Evolutionary conservation across 2,329 filamentous ascomycete species (phyloP).

Genomic region (Whalleya microplaca): DNA sequence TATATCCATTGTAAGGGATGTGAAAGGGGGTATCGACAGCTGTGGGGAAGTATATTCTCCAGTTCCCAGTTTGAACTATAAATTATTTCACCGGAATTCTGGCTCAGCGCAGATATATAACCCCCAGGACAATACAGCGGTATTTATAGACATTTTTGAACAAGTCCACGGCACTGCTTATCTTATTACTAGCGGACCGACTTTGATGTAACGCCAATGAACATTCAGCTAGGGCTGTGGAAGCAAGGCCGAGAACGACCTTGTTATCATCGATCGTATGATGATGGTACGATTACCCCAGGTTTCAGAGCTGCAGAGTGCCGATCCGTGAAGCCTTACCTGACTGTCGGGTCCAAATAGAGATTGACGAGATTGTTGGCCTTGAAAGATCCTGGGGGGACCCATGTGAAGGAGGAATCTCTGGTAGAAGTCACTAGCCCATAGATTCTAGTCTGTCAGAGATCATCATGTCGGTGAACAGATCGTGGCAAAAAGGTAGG

Average conservation of each 20-base stretch:
- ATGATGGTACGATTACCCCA: conserved; percentile 19
- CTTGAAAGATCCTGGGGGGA: conserved; percentile 13
- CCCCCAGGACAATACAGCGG: too few species aligned
- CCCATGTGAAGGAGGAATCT: neutral
- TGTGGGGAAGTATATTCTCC: too few species aligned
- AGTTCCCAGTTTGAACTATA: too few species aligned
- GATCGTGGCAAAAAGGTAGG: too few species aligned
- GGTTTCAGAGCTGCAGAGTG: conserved; percentile 15
- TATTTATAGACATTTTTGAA: neutral
- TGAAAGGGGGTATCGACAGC: too few species aligned
- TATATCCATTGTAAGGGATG: too few species aligned
- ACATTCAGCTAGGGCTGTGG: conserved; percentile 8
- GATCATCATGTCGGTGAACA: too few species aligned
- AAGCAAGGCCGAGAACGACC: conserved; percentile 2
- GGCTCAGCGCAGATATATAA: too few species aligned
- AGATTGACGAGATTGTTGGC: conserved; percentile 19
- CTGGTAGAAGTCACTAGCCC: neutral
- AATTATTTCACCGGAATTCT: too few species aligned
- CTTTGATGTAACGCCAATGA: neutral
- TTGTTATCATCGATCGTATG: conserved; percentile 14
- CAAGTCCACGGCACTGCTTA: neutral
- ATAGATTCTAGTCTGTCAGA: too few species aligned
- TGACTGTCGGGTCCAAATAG: conserved; percentile 13
- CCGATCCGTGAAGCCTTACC: conserved; percentile 8
- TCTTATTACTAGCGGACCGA: neutral